Evolutionary conservation across 2,329 filamentous ascomycete genomes (phyloP).

Genomic region (Lomentospora prolificans): DNA sequence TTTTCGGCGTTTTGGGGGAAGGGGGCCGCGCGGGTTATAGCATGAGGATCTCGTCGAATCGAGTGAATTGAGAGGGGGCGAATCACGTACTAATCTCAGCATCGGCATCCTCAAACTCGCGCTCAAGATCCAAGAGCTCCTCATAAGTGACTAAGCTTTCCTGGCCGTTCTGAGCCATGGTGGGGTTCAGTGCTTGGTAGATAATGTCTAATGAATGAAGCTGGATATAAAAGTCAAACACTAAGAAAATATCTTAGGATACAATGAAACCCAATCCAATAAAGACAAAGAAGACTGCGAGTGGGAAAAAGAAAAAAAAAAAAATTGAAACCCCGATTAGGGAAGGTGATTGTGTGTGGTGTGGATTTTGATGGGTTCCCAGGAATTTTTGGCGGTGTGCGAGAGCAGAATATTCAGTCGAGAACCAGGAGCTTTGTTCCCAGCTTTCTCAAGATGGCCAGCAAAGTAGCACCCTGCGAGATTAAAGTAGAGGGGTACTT

Average conservation of each 20-base stretch:
- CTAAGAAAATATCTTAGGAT: no score
- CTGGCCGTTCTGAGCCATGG: slow-evolving; percentile 24
- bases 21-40: no score
- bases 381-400: not conserved
- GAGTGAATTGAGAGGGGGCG: not conserved
- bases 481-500: not conserved
- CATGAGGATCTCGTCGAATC: no score
- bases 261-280: no score
- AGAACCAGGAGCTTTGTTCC: no score
- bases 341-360: no score
- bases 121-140: slow-evolving; percentile 69
- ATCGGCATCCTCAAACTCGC: slow-evolving; percentile 76
- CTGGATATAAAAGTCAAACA: no score
- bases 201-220: no score
- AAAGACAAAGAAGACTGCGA: slow-evolving; percentile 9
- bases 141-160: slow-evolving; percentile 52
- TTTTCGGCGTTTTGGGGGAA: no score
- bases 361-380: not conserved
- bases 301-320: slow-evolving; percentile 8
- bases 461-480: not conserved
- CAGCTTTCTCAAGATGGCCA: no score
- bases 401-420: not conserved
- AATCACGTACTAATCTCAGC: slow-evolving; percentile 63
- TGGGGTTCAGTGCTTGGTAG: slow-evolving; percentile 1
- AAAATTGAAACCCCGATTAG: no score